Evolutionary conservation across 768 basidiomycete species (phyloP).

Genomic region (Boletales sp.): DNA sequence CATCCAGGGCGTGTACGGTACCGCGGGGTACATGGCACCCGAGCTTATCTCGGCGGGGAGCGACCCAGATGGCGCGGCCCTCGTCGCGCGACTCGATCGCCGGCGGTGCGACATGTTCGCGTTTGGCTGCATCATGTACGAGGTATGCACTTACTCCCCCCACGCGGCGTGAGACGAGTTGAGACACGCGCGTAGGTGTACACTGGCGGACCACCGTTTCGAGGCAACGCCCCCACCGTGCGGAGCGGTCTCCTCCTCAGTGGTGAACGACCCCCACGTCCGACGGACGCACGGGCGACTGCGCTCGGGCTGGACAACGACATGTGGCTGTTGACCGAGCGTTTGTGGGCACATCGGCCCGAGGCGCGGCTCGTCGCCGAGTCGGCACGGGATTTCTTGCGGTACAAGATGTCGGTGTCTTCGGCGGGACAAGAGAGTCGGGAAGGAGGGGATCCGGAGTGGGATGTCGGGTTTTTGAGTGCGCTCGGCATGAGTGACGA

Average conservation of each 20-base stretch:
- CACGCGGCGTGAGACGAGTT: background rate
- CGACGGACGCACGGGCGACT: conserved; percentile 4
- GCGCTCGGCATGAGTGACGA: conserved; percentile 3
- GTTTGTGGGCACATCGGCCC: conserved; percentile 28
- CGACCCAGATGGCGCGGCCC: conserved; percentile 6
- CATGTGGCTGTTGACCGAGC: conserved; percentile 29
- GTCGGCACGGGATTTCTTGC: conserved; percentile 20
- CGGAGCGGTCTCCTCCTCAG: conserved; percentile 14
- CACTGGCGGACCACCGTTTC: conserved; percentile 26
- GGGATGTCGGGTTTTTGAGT: conserved; percentile 23
- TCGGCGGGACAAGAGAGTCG: background rate
- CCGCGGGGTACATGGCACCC: conserved; percentile 26
- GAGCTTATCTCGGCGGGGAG: conserved; percentile 18
- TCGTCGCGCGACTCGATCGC: conserved; percentile 16
- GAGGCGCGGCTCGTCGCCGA: conserved; percentile 23
- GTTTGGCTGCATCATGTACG: conserved; percentile 32
- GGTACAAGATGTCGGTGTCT: conserved; percentile 11
- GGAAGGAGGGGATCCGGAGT: conserved; percentile 17
- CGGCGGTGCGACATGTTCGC: conserved; percentile 35
- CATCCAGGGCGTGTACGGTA: conserved; percentile 15
- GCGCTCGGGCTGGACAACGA: conserved; percentile 27
- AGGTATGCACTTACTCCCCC: conserved; percentile 16
- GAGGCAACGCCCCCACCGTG: conserved; percentile 10
- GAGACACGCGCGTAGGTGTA: conserved; percentile 20
- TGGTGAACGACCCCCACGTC: conserved; percentile 18